Evolutionary conservation across 2,329 filamentous ascomycete genomes (phyloP).

Genomic region (Alternaria postmessia): DNA sequence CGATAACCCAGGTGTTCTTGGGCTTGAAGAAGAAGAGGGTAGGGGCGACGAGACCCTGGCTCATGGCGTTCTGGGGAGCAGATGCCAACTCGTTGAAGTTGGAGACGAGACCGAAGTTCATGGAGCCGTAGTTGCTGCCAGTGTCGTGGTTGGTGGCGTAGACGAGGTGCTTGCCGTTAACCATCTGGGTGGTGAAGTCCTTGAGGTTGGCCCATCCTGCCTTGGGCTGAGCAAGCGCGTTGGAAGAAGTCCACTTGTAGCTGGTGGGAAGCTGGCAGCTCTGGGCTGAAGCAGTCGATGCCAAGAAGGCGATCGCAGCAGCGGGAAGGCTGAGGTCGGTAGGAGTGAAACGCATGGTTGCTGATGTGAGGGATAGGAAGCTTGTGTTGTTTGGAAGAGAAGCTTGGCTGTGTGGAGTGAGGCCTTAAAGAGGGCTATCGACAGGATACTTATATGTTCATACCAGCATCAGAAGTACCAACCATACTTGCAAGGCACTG

Average conservation of each 20-base stretch:
- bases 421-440: background rate
- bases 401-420: slow-evolving; percentile 2
- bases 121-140: slow-evolving; percentile 62
- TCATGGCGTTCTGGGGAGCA: slow-evolving; percentile 63
- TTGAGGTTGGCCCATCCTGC: slow-evolving; percentile 67
- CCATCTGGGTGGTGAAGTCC: slow-evolving; percentile 66
- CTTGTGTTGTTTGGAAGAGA: slow-evolving; percentile 4
- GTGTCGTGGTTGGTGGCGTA: slow-evolving; percentile 63
- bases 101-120: slow-evolving; percentile 65
- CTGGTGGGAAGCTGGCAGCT: slow-evolving; percentile 62
- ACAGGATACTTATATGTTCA: slow-evolving; percentile 15
- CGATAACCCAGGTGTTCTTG: slow-evolving; percentile 69
- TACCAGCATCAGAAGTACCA: background rate
- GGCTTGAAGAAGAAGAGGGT: slow-evolving; percentile 70
- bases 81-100: slow-evolving; percentile 63
- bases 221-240: slow-evolving; percentile 61
- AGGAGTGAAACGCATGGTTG: slow-evolving; percentile 17
- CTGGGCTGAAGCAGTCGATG: slow-evolving; percentile 25
- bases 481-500: background rate
- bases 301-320: slow-evolving; percentile 20
- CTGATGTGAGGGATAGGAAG: slow-evolving; percentile 1
- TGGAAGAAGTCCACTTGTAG: slow-evolving; percentile 65
- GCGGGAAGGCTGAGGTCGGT: slow-evolving; percentile 14
- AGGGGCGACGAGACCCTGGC: slow-evolving; percentile 61
- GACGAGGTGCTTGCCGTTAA: slow-evolving; percentile 68